Base-by-base conservation (phyloP, 2,329 filamentous ascomycete species). In the Talaromyces sp. region DNA sequence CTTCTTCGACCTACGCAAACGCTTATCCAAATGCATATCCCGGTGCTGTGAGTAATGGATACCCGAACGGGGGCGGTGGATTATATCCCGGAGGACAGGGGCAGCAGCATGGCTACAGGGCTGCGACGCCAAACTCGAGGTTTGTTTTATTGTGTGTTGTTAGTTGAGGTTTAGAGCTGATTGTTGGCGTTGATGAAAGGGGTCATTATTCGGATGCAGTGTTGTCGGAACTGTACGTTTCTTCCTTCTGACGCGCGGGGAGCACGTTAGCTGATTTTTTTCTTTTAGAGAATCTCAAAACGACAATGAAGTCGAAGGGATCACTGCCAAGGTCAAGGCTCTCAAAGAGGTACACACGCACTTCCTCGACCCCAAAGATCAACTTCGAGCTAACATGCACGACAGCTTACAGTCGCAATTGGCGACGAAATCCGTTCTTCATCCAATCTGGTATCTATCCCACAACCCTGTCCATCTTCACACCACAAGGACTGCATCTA, bases 141-240 rank as follows among this genome's bases (percentile, higher is more conserved):
- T 89, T 78, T 65, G 82, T 78, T 24, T 49, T 37, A n/a, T 37
- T 56, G 10, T 14, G 1, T 35, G 4, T 49, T 49, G 9, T 37
- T 7, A 16, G 33, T 47, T 13, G 52, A 22, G n/a, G n/a, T 33
- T 4, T 24, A 22, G 24, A 43, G 14, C 37, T 59, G 14, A 59
- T 33, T n/a, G 19, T 59, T 14, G n/a, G 16, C 8, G 4, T 56
- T n/a, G 14, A 45, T 27, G 35, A 60, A 52, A 92, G 90, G 75
- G 94, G 94, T 14, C 93, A 97, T 77, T 98, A 98, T 78, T 94
- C 90, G 75, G 90, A 96, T 73, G 91, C 93, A 22, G 92, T 97
- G 57, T 85, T 99, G 62, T 63, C 61, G 4, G 65, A 64, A 33
- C 16, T 66, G 65, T 66, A 22, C 54, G 61, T 56, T 39, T 11